phyloP scores from a whole-genome alignment of 805 yeast genomes.

The Cyberlindnera euphorbiiphila region DNA sequence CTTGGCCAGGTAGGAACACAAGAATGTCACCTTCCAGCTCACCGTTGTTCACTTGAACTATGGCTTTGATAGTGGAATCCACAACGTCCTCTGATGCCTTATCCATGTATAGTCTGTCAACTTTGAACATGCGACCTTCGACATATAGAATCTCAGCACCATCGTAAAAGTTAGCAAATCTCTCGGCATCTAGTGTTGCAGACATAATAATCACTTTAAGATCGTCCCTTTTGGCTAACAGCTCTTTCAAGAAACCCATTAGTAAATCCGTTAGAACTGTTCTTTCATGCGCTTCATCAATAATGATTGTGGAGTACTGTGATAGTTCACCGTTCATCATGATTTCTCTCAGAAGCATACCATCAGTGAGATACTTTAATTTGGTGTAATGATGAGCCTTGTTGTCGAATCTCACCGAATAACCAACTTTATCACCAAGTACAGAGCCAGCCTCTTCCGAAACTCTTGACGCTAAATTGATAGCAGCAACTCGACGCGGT shows the following conservation, averaged over 20 bases:
- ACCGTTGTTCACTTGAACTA: slow-evolving; percentile 71
- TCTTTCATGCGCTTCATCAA: slow-evolving; percentile 98
- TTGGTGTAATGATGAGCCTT: slow-evolving; percentile 54
- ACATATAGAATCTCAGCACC: slow-evolving; percentile 80
- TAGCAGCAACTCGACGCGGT: slow-evolving; percentile 97
- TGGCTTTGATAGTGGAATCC: slow-evolving; percentile 69
- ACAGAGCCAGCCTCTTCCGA: slow-evolving; percentile 79
- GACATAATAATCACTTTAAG: slow-evolving; percentile 86
- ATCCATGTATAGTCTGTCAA: slow-evolving; percentile 62
- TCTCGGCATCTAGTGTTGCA: slow-evolving; percentile 91
- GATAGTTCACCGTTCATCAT: slow-evolving; percentile 66
- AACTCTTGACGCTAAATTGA: slow-evolving; percentile 88
- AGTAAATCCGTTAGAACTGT: slow-evolving; percentile 87
- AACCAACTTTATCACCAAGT: slow-evolving; percentile 84
- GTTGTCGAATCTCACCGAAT: slow-evolving; percentile 88
- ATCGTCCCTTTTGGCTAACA: slow-evolving; percentile 49
- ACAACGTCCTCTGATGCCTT: slow-evolving; percentile 77
- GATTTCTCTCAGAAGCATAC: slow-evolving; percentile 91
- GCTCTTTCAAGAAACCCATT: slow-evolving; percentile 78
- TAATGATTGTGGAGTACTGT: slow-evolving; percentile 69
- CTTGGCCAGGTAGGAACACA: slow-evolving; percentile 94
- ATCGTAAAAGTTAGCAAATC: slow-evolving; percentile 73
- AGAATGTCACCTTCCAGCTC: slow-evolving; percentile 85
- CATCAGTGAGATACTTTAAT: slow-evolving; percentile 88
- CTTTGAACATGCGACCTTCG: slow-evolving; percentile 88